Evolutionary conservation across 805 yeast genomes (phyloP).

Genomic region (Cyberlindnera xylosilytica): DNA sequence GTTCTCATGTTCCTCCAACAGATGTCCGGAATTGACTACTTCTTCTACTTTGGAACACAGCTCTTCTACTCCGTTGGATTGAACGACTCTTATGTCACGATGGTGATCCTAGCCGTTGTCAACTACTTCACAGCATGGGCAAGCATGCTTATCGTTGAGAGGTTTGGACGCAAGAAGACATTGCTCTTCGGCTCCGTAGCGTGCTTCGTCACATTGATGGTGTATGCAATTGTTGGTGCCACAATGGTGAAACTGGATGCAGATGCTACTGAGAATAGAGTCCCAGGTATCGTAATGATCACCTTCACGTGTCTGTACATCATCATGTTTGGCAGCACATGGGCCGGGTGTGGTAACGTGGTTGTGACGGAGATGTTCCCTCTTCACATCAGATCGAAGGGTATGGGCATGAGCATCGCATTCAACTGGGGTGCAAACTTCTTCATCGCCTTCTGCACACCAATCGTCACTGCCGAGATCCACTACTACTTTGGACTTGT

Average conservation of each 20-base stretch:
- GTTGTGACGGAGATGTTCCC: slow-evolving; percentile 47
- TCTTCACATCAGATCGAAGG: slow-evolving; percentile 57
- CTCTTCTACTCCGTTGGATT: slow-evolving; percentile 53
- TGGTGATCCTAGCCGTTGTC: slow-evolving; percentile 51
- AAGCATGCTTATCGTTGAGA: slow-evolving; percentile 47
- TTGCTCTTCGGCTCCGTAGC: slow-evolving; percentile 40
- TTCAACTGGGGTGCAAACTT: slow-evolving; percentile 52
- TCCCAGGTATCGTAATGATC: slow-evolving; percentile 52
- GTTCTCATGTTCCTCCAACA: slow-evolving; percentile 58
- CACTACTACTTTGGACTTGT: slow-evolving; percentile 63
- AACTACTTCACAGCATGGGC: slow-evolving; percentile 49
- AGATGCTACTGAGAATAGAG: slow-evolving; percentile 23
- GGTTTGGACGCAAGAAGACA: slow-evolving; percentile 42
- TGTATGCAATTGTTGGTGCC: slow-evolving; percentile 46
- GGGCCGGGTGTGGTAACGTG: slow-evolving; percentile 53
- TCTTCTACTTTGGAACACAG: slow-evolving; percentile 60
- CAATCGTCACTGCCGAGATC: slow-evolving; percentile 52
- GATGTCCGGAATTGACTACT: slow-evolving; percentile 63
- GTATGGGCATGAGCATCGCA: slow-evolving; percentile 52
- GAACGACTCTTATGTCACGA: slow-evolving; percentile 50
- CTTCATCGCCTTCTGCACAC: slow-evolving; percentile 58
- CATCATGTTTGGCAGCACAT: slow-evolving; percentile 49
- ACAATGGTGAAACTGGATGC: slow-evolving; percentile 34
- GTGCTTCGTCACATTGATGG: slow-evolving; percentile 52
- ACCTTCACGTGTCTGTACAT: slow-evolving; percentile 51